Conservation (phyloP, 2,329 filamentous ascomycete species). For the Moelleriella libera region DNA sequence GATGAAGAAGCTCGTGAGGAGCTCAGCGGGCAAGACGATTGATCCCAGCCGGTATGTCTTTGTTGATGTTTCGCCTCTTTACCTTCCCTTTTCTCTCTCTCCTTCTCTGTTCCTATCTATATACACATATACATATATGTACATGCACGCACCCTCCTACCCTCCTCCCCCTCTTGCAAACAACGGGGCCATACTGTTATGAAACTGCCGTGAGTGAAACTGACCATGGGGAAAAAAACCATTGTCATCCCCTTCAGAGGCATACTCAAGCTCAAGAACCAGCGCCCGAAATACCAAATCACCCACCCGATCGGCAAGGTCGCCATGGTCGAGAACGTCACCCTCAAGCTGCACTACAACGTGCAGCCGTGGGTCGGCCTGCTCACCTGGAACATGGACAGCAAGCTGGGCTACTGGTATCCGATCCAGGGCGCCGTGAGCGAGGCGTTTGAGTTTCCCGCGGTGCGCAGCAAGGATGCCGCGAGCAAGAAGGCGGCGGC, state of each 20-base stretch:
- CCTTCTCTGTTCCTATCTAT: too few relatives aligned
- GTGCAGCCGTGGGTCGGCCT: constrained; percentile 93
- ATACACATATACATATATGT: too few relatives aligned
- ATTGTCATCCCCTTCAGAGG: constrained; percentile 34
- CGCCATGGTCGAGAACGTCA: constrained; percentile 58
- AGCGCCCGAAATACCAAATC: constrained; percentile 93
- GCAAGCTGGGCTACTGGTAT: constrained; percentile 48
- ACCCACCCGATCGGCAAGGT: constrained; percentile 75
- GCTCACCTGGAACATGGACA: constrained; percentile 62
- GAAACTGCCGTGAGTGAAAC: too few relatives aligned
- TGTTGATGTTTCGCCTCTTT: background rate
- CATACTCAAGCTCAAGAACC: constrained; percentile 63
- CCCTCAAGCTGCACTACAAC: constrained; percentile 80
- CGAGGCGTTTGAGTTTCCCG: constrained; percentile 49
- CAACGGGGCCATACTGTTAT: too few relatives aligned
- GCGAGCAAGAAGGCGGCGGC: constrained; percentile 7
- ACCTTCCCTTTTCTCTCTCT: too few relatives aligned
- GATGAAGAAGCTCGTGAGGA: constrained; percentile 47
- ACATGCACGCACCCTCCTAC: background rate
- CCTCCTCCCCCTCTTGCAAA: background rate
- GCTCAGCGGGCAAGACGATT: constrained; percentile 43
- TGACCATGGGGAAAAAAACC: too few relatives aligned
- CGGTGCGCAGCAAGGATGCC: constrained; percentile 43
- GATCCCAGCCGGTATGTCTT: constrained; percentile 38
- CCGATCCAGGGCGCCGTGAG: constrained; percentile 50